phyloP scores from a whole-genome alignment of 768 basidiomycete species.

The Hirschioporus abietinus region DNA sequence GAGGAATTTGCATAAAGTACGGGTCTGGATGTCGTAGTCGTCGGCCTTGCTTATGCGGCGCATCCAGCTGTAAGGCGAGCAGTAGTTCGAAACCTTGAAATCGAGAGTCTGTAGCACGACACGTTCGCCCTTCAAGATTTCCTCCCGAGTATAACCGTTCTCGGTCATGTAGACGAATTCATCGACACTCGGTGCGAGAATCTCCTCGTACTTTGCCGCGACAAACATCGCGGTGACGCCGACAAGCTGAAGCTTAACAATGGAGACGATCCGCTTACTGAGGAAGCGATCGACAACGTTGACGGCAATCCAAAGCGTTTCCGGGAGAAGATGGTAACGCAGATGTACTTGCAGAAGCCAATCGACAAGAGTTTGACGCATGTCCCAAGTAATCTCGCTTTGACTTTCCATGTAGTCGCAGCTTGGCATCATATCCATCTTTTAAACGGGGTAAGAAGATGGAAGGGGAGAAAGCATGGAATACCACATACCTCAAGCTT shows the following conservation, averaged over 20 bases:
- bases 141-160: slow-evolving; percentile 88
- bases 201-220: slow-evolving; percentile 98
- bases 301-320: slow-evolving; percentile 98
- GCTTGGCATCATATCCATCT: slow-evolving; percentile 88
- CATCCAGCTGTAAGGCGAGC: slow-evolving; percentile 99
- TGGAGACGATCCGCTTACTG: slow-evolving; percentile 79
- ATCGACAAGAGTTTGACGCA: slow-evolving; percentile 96
- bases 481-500: slow-evolving; percentile 67
- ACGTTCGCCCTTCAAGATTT: slow-evolving; percentile 96
- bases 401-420: slow-evolving; percentile 93
- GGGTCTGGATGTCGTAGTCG: slow-evolving; percentile 96
- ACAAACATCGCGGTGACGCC: slow-evolving; percentile 99
- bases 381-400: slow-evolving; percentile 86
- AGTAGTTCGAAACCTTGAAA: slow-evolving; percentile 94
- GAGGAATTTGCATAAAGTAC: slow-evolving; percentile 95
- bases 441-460: slow-evolving; percentile 12
- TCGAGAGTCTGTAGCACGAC: slow-evolving; percentile 94
- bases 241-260: slow-evolving; percentile 91
- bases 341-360: slow-evolving; percentile 98
- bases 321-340: slow-evolving; percentile 97
- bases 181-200: slow-evolving; percentile 93
- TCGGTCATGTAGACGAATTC: slow-evolving; percentile 99
- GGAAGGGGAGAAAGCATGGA: not conserved
- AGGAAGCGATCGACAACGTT: slow-evolving; percentile 95
- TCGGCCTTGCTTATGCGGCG: slow-evolving; percentile 97